Evolutionary conservation across 1,284 basidiomycete species (phyloP).

Genomic region (Melampsora abietis-canadensis): DNA sequence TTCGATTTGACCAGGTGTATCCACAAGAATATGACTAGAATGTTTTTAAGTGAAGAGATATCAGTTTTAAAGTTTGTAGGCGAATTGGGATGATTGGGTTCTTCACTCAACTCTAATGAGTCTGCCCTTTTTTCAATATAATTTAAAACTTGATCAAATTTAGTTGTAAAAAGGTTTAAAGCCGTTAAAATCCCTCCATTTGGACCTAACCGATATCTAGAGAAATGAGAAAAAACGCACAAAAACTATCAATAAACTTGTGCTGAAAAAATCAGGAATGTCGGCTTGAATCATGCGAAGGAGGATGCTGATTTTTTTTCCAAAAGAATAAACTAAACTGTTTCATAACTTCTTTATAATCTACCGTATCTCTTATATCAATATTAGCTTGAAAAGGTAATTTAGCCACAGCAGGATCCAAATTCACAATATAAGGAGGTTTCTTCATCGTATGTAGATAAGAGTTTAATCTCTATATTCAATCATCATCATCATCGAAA

Average conservation of each 20-base stretch:
- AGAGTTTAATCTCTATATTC: slow-evolving; percentile 67
- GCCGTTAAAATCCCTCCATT: slow-evolving; percentile 97
- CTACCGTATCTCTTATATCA: slow-evolving; percentile 94
- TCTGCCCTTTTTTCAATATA: slow-evolving; percentile 87
- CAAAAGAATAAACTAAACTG: slow-evolving; percentile 73
- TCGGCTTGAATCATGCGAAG: background rate
- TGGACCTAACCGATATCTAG: slow-evolving; percentile 92
- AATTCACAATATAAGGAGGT: slow-evolving; percentile 92
- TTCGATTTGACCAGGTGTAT: slow-evolving; percentile 98
- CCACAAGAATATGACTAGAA: slow-evolving; percentile 80
- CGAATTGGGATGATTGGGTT: slow-evolving; percentile 9
- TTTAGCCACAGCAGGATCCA: slow-evolving; percentile 89
- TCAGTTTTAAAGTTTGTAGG: background rate
- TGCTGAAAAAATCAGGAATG: background rate
- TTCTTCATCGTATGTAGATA: slow-evolving; percentile 64
- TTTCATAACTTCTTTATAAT: slow-evolving; percentile 98
- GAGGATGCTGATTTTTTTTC: no score
- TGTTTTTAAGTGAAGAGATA: background rate
- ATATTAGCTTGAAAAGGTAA: slow-evolving; percentile 93
- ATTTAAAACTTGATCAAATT: slow-evolving; percentile 94
- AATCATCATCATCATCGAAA: no score
- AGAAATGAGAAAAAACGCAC: background rate
- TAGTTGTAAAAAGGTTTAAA: slow-evolving; percentile 96
- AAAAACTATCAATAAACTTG: background rate
- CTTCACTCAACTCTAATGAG: slow-evolving; percentile 70